Conservation (phyloP, 2,329 filamentous ascomycete genomes). For the Dichotomopilus funicola region DNA sequence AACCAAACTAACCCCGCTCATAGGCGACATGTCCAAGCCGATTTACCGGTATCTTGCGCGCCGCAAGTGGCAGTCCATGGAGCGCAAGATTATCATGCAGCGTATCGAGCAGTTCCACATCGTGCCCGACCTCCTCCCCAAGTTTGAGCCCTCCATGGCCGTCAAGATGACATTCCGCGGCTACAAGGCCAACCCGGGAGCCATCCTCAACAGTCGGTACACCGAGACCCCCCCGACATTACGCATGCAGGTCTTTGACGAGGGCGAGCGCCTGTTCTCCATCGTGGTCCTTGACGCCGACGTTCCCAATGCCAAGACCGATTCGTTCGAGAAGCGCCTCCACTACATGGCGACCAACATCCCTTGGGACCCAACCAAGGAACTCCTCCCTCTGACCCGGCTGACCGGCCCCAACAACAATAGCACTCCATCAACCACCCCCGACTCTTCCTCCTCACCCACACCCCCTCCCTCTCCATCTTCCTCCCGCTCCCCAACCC, state of each 20-base stretch:
- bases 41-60: slow-evolving; percentile 90
- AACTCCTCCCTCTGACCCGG: slow-evolving; percentile 58
- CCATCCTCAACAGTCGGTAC: slow-evolving; percentile 66
- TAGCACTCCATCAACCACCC: no score
- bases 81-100: slow-evolving; percentile 72
- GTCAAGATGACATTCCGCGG: slow-evolving; percentile 75
- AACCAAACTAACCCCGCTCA: neutral
- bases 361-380: slow-evolving; percentile 45
- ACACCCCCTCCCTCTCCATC: slow-evolving; percentile 25
- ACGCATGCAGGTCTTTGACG: slow-evolving; percentile 77
- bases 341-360: slow-evolving; percentile 76
- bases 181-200: slow-evolving; percentile 65
- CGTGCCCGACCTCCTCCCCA: slow-evolving; percentile 78
- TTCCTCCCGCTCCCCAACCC: neutral
- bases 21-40: slow-evolving; percentile 92
- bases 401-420: slow-evolving; percentile 38
- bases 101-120: slow-evolving; percentile 81
- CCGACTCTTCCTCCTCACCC: no score
- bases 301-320: slow-evolving; percentile 69
- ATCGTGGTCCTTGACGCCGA: slow-evolving; percentile 85
- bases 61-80: slow-evolving; percentile 79
- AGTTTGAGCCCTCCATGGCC: slow-evolving; percentile 70
- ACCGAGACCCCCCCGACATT: slow-evolving; percentile 70
- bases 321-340: slow-evolving; percentile 73
- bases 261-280: slow-evolving; percentile 73